phyloP scores from a whole-genome alignment of 352 stramenopile genomes.

The Phytophthora syringae region DNA sequence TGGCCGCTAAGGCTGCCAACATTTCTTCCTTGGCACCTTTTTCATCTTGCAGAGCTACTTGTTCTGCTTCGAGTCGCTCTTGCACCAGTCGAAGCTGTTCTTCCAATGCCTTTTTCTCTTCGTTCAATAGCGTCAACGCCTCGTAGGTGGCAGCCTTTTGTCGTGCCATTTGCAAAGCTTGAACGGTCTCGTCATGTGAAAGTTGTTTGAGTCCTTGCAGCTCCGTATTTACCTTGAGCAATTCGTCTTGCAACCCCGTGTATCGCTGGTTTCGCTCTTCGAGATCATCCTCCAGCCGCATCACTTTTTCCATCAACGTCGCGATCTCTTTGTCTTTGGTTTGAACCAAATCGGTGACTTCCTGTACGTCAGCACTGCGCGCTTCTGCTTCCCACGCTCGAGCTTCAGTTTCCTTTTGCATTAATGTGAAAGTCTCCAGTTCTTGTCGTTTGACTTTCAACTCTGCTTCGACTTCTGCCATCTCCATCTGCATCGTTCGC shows the following conservation, averaged over 20 bases:
- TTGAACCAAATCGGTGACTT: constrained; percentile 22
- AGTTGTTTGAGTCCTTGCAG: constrained; percentile 49
- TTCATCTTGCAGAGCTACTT: constrained; percentile 20
- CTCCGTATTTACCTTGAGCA: constrained; percentile 37
- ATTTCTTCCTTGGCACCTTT: constrained; percentile 24
- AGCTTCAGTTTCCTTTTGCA: constrained; percentile 6
- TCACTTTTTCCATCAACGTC: constrained; percentile 49
- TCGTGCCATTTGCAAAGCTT: constrained; percentile 67
- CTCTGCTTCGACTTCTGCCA: constrained; percentile 11
- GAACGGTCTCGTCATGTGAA: constrained; percentile 80
- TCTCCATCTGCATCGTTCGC: constrained; percentile 26
- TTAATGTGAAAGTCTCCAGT: constrained; percentile 12
- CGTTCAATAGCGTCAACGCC: constrained; percentile 57
- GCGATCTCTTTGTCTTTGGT: constrained; percentile 54
- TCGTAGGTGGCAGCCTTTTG: constrained; percentile 69
- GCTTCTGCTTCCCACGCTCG: constrained; percentile 20
- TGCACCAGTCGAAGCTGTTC: constrained; percentile 36
- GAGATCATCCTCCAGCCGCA: constrained; percentile 45
- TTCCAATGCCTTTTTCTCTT: constrained; percentile 64
- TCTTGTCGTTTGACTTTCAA: constrained; percentile 21
- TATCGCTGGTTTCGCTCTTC: constrained; percentile 37
- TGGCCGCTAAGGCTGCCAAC: constrained; percentile 12
- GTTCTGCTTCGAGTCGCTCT: constrained; percentile 26
- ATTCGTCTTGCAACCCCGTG: constrained; percentile 33
- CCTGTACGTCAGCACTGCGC: constrained; percentile 6